These are phyloP conservation scores for Gamsiella multidivaricata DNA, from an alignment of 192 early-diverging fungal species.

Conservation along the genomic window DNA sequence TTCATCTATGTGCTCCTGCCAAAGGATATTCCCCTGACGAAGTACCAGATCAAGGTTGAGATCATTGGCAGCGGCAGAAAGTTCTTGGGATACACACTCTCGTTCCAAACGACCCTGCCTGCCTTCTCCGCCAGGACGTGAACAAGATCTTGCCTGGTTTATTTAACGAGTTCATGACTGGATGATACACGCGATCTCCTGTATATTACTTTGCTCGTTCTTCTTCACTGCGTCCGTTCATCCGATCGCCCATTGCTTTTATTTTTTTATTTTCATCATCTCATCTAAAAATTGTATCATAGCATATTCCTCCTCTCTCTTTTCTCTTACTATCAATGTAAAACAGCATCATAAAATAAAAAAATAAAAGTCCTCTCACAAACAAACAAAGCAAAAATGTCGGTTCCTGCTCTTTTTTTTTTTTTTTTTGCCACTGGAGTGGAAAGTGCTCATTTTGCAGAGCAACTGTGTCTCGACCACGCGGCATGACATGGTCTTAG, in stretches of 20 bases:
- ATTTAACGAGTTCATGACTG: background rate
- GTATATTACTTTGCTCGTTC: background rate
- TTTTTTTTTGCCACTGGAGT: too few relatives aligned
- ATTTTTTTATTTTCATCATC: background rate
- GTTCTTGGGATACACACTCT: constrained; percentile 47
- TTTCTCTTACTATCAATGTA: background rate
- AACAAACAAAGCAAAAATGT: background rate
- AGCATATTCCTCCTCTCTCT: background rate
- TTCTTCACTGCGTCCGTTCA: too few relatives aligned
- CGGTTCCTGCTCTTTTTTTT: too few relatives aligned
- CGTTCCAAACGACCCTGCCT: constrained; percentile 38
- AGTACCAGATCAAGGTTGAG: constrained; percentile 50
- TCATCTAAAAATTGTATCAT: background rate
- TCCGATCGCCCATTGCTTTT: background rate
- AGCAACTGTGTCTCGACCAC: too few relatives aligned
- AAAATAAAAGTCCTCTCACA: too few relatives aligned
- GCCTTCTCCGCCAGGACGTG: constrained; percentile 33
- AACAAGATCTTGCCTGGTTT: background rate
- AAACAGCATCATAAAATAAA: background rate
- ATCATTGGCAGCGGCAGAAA: constrained; percentile 52
- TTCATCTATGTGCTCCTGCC: constrained; percentile 46
- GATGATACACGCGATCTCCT: background rate
- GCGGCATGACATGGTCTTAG: too few relatives aligned
- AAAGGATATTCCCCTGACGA: constrained; percentile 28
- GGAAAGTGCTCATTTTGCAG: too few relatives aligned